These are phyloP conservation scores for Stenocarpella maydis DNA, from an alignment of 2,329 filamentous ascomycete genomes.

Conservation along the genomic window DNA sequence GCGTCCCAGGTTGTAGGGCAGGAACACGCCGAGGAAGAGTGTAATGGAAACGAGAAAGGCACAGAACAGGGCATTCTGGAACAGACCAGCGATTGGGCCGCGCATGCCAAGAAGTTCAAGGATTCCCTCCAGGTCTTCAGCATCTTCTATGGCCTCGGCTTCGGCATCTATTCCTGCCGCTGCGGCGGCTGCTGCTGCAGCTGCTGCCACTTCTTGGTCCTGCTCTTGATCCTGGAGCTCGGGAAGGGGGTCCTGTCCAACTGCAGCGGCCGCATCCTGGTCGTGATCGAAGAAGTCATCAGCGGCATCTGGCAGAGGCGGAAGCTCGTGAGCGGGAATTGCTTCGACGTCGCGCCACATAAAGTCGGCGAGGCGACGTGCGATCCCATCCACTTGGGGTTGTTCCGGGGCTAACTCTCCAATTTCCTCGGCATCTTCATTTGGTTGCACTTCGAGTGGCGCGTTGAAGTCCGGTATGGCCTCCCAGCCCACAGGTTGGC, in stretches of 20 bases:
- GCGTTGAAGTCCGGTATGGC: constrained; percentile 29
- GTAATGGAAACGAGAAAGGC: constrained; percentile 88
- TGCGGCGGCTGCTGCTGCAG: constrained; percentile 64
- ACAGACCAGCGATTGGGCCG: constrained; percentile 85
- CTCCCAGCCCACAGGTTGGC: constrained; percentile 29
- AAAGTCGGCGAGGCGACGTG: constrained; percentile 62
- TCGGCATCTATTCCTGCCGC: constrained; percentile 77
- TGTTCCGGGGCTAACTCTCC: constrained; percentile 24
- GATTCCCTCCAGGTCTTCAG: constrained; percentile 94
- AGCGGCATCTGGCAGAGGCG: constrained; percentile 50
- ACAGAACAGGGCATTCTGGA: constrained; percentile 96
- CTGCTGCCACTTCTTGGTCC: constrained; percentile 66
- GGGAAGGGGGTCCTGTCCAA: constrained; percentile 39
- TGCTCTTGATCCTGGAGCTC: constrained; percentile 47
- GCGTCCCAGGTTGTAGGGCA: constrained; percentile 92
- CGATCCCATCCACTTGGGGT: constrained; percentile 48
- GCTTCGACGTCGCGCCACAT: constrained; percentile 67
- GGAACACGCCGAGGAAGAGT: constrained; percentile 83
- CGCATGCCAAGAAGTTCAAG: constrained; percentile 97
- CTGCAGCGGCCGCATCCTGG: constrained; percentile 41
- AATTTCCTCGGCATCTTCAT: constrained; percentile 11
- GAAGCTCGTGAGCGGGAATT: constrained; percentile 61
- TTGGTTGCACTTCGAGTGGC: constrained; percentile 14
- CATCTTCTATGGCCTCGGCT: constrained; percentile 80
- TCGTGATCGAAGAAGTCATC: constrained; percentile 48